These are phyloP conservation scores for Pulicaria dysenterica DNA, from an alignment of 129 eudicot genomes.

Conservation along the genomic window DNA sequence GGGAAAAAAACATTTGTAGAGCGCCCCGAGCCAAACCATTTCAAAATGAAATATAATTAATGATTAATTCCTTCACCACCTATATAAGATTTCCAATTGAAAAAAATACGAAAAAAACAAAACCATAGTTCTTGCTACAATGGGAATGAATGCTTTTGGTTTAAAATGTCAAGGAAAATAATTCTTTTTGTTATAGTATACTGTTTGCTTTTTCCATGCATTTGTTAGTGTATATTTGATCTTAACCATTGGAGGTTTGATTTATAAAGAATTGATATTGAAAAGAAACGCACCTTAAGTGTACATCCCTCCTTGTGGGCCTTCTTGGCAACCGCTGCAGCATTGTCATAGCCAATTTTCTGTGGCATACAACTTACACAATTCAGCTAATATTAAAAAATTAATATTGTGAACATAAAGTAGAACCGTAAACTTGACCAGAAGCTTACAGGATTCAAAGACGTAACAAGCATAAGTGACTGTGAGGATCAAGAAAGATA, in stretches of 20 bases:
- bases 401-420: not conserved
- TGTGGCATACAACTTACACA: constrained; percentile 29
- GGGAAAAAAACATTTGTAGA: too few relatives aligned
- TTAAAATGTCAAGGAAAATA: too few relatives aligned
- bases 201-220: too few relatives aligned
- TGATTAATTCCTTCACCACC: too few relatives aligned
- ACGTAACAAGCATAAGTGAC: constrained; percentile 99
- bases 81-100: too few relatives aligned
- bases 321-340: constrained; percentile 95
- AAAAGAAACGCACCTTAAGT: constrained; percentile 61
- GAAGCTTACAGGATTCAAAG: constrained; percentile 92
- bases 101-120: too few relatives aligned
- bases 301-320: constrained; percentile 97
- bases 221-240: too few relatives aligned
- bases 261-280: not conserved
- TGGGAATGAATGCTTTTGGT: too few relatives aligned
- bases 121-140: too few relatives aligned
- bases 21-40: too few relatives aligned
- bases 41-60: too few relatives aligned
- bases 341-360: constrained; percentile 99
- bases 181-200: too few relatives aligned
- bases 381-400: constrained; percentile 10
- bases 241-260: not conserved
- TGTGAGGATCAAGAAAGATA: constrained; percentile 43
- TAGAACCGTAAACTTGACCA: not conserved